Conservation (phyloP, 1,139 yeast genomes). For the Pichia sp. region DNA sequence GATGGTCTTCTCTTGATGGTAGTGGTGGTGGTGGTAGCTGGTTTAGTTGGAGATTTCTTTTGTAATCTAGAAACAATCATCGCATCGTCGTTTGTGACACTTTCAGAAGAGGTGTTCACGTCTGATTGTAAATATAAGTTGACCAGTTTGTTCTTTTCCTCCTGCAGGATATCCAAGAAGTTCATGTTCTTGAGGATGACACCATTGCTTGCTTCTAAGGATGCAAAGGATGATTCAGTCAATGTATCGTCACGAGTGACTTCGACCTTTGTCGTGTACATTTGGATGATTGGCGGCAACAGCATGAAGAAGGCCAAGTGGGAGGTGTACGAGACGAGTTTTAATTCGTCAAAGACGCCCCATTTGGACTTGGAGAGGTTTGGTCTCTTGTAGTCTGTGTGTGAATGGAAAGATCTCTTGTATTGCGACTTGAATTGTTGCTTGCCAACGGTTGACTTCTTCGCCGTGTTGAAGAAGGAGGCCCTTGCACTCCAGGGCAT, state of each 20-base stretch:
- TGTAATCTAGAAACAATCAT: neutral
- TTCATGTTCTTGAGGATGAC: slow-evolving; percentile 6
- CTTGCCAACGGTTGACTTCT: neutral
- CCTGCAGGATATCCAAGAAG: slow-evolving; percentile 9
- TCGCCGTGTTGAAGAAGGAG: neutral
- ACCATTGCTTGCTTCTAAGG: slow-evolving; percentile 2
- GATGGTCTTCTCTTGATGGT: neutral
- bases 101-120: too few relatives aligned
- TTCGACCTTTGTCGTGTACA: slow-evolving; percentile 29
- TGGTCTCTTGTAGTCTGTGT: slow-evolving; percentile 8
- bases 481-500: neutral
- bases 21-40: neutral
- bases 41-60: neutral
- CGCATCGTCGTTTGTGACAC: too few relatives aligned
- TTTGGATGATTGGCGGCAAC: slow-evolving; percentile 28
- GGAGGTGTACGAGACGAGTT: slow-evolving; percentile 30
- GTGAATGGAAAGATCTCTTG: slow-evolving; percentile 6
- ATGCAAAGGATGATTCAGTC: slow-evolving; percentile 17
- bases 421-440: neutral
- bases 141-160: slow-evolving; percentile 6
- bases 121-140: slow-evolving; percentile 7
- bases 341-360: slow-evolving; percentile 29
- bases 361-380: slow-evolving; percentile 16
- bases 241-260: slow-evolving; percentile 29
- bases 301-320: slow-evolving; percentile 30